Conservation (phyloP, 1,284 basidiomycete genomes). For the Leccinum huronense region DNA sequence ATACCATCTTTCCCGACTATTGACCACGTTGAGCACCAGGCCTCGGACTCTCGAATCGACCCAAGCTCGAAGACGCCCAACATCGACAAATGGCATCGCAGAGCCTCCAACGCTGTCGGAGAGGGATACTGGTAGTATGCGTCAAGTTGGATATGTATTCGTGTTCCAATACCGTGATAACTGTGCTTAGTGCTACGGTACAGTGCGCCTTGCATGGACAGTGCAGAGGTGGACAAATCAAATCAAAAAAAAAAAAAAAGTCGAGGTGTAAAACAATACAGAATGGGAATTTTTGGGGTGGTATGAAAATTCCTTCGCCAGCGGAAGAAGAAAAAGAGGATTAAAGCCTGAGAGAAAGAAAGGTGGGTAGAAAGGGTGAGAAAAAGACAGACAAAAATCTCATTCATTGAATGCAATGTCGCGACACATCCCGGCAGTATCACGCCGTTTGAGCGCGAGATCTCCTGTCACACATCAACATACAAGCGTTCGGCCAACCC, state of each 20-base stretch:
- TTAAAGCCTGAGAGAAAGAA: background rate
- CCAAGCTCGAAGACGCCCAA: slow-evolving; percentile 94
- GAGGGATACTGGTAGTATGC: slow-evolving; percentile 41
- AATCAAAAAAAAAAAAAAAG: too few species aligned
- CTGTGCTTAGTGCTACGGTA: slow-evolving; percentile 19
- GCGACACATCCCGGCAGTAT: slow-evolving; percentile 19
- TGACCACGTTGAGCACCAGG: slow-evolving; percentile 41
- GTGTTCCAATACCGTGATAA: slow-evolving; percentile 1
- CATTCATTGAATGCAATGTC: slow-evolving; percentile 29
- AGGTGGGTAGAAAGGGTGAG: too few species aligned
- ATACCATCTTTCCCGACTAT: background rate
- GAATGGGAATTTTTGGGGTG: background rate
- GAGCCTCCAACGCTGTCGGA: slow-evolving; percentile 61
- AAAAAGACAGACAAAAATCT: background rate
- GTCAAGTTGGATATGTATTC: background rate
- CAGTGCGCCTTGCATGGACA: slow-evolving; percentile 4
- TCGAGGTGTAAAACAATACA: slow-evolving; percentile 10
- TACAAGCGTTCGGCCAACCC: background rate
- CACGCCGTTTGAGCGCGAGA: slow-evolving; percentile 1
- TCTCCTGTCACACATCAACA: slow-evolving; percentile 13
- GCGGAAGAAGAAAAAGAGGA: background rate
- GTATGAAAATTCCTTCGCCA: background rate
- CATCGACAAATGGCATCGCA: slow-evolving; percentile 87
- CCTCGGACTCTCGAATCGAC: slow-evolving; percentile 93
- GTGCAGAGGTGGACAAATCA: slow-evolving; percentile 3